Conservation (phyloP, 768 basidiomycete species). For the Rhodotorula diobovata region DNA sequence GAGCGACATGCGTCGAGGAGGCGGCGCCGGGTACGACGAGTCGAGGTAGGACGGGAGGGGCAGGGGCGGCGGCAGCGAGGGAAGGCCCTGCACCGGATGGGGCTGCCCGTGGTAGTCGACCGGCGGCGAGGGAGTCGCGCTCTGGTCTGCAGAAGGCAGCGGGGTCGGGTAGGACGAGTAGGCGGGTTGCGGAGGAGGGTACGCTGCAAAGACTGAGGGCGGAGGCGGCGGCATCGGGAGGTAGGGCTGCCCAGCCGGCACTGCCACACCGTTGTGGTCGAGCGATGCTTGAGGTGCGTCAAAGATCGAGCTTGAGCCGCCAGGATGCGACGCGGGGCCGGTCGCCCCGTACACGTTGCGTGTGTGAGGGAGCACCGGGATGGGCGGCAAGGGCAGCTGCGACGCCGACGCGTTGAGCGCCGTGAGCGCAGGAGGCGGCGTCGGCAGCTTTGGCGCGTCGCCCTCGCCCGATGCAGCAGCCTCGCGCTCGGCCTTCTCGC, state of each 20-base stretch:
- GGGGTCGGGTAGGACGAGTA: constrained; percentile 7
- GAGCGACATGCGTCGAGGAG: background rate
- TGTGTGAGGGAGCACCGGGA: background rate
- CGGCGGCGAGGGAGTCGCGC: constrained; percentile 5
- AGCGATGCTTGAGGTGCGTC: background rate
- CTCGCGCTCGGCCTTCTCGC: constrained; percentile 29
- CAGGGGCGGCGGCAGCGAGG: background rate
- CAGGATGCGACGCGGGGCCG: background rate
- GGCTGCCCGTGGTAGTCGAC: background rate
- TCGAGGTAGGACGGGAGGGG: constrained; percentile 1
- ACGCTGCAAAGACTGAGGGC: background rate
- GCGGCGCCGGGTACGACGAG: background rate
- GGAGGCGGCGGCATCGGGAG: background rate
- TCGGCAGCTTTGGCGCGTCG: background rate
- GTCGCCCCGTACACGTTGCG: constrained; percentile 19
- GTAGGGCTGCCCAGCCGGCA: background rate
- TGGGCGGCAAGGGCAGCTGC: background rate
- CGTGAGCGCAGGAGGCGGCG: background rate
- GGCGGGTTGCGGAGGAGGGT: background rate
- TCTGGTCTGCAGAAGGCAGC: background rate
- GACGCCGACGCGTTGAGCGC: background rate
- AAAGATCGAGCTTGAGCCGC: constrained; percentile 9
- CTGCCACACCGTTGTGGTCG: background rate
- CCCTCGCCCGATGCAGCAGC: background rate
- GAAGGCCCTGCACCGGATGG: background rate